Evolutionary conservation across 768 basidiomycete genomes (phyloP), one percentile per base, ranked within the genome.

Genomic region (Lyophyllum shimeji): DNA sequence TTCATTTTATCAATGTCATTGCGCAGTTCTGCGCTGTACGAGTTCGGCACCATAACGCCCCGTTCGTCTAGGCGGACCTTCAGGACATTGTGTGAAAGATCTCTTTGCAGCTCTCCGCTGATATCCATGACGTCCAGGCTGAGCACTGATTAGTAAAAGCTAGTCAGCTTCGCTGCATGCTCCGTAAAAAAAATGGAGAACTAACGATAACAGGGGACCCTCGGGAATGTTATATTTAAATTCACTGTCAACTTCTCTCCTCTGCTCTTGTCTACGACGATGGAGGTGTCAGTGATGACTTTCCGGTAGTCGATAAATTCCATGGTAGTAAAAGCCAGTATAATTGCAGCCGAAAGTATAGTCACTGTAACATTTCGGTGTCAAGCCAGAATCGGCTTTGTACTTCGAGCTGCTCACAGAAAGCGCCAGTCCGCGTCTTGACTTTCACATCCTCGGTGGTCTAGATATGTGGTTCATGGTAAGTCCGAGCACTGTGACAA

Each of bases 391-490:
- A 20, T 18, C 17, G 47, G 39, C 18, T 13, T 24, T 52, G 44
- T 47, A 42, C 34, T 29, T 49, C 34, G 13, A 24, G 23, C 18
- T 46, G 76, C 91, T 71, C 63, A 96, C 95, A 78, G 64, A 95
- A 78, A 62, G 92, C 96, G 63, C 92, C 95, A 45, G 91, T 93
- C 55, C 95, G 85, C 31, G 97, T 98, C 81, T 95, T 95, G 75
- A 99, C 93, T 77, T 98, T 98, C 60, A 99, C 97, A 79, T 99
- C 97, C 69, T 98, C 97, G 71, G 93, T 93, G 34, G 97, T 99
- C 96, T 99, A 65, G 29, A 46, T 44, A 29, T 5, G 11, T 27
- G n/a, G 15, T 21, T 34, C 11, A 57, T 31, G 56, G 24, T 56
- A 20, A 57, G 33, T 46, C 49, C 51, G 23, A 39, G 31, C 34